These are phyloP conservation scores for Cutaneotrichosporon dermatis DNA, from an alignment of 1,284 basidiomycete species.

Conservation along the genomic window DNA sequence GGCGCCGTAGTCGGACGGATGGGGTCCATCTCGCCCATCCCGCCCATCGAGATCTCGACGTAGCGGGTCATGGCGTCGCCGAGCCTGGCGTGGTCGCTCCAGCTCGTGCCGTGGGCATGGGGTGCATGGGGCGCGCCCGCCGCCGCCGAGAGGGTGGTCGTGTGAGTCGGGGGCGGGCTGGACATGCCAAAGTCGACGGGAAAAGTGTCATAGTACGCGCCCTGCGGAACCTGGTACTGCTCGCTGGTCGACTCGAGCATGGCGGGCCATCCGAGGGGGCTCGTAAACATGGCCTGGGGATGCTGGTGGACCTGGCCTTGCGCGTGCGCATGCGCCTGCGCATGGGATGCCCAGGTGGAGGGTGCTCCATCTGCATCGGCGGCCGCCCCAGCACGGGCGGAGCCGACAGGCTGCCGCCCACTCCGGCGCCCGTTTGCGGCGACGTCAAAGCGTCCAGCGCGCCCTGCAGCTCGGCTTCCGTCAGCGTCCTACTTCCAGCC, in stretches of 20 bases:
- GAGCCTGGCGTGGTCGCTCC: neutral
- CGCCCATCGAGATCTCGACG: conserved; percentile 8
- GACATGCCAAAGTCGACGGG: neutral
- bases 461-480: conserved; percentile 23
- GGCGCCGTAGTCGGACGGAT: too few relatives aligned
- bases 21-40: neutral
- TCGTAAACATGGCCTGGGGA: too few relatives aligned
- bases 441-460: conserved; percentile 1
- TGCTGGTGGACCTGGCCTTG: too few relatives aligned
- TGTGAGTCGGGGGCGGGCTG: neutral
- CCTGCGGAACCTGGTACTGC: neutral
- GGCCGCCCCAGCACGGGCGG: neutral
- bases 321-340: too few relatives aligned
- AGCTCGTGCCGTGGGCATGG: neutral
- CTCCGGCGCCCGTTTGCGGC: neutral
- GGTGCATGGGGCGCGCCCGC: neutral
- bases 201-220: neutral
- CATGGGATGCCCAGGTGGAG: too few relatives aligned
- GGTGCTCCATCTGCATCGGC: neutral
- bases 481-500: conserved; percentile 1
- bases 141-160: neutral
- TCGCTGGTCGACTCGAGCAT: neutral
- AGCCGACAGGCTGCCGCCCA: neutral
- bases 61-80: conserved; percentile 5
- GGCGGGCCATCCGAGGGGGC: too few relatives aligned